Conservation (phyloP, 2,329 filamentous ascomycete species). For the Monilinia vaccinii-corymbosi region DNA sequence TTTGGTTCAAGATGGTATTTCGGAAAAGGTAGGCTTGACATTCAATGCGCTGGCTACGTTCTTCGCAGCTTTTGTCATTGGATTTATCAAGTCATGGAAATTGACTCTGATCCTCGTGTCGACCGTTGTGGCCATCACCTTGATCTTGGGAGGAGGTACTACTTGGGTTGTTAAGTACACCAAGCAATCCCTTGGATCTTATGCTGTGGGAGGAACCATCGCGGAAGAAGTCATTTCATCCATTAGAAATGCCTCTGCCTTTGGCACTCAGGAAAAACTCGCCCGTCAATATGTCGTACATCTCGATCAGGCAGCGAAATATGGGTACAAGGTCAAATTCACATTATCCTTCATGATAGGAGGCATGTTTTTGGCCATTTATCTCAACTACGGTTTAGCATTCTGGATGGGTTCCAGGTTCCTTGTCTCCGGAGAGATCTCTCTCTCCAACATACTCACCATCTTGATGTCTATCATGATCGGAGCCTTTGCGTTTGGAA, state of each 20-base stretch:
- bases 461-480: conserved; percentile 89
- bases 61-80: conserved; percentile 80
- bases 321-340: conserved; percentile 67
- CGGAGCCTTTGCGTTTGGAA: conserved; percentile 83
- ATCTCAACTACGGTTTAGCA: conserved; percentile 76
- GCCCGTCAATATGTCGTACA: conserved; percentile 76
- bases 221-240: conserved; percentile 94
- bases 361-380: conserved; percentile 73
- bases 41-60: conserved; percentile 73
- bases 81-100: conserved; percentile 88
- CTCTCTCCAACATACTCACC: conserved; percentile 65
- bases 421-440: conserved; percentile 55
- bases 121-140: conserved; percentile 69
- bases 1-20: conserved; percentile 86
- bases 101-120: conserved; percentile 80
- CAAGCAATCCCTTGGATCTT: conserved; percentile 67
- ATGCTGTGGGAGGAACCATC: conserved; percentile 76
- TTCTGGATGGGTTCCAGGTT: conserved; percentile 84
- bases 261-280: conserved; percentile 88
- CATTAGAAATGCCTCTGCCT: conserved; percentile 84
- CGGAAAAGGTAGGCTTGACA: conserved; percentile 76
- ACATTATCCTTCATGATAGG: conserved; percentile 71
- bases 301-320: conserved; percentile 62
- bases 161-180: conserved; percentile 72
- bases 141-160: conserved; percentile 67